A percentile compares a stretch with the other conserved stretches of the same genome.
Evolutionary conservation across 768 basidiomycete species (phyloP).

Genomic region (Phlebiopsis flavidoalba): DNA sequence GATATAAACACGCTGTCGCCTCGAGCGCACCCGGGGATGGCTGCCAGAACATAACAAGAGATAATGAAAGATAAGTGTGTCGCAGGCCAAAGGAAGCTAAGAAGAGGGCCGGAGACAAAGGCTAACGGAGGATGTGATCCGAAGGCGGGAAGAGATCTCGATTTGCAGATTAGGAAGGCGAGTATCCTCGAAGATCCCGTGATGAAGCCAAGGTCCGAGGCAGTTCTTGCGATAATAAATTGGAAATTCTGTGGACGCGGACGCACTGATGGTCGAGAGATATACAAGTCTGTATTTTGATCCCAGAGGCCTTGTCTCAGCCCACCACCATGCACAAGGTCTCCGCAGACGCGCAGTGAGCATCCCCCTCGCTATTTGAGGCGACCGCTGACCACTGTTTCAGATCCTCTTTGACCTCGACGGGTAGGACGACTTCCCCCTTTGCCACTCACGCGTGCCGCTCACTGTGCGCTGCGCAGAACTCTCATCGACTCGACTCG

Average conservation of each 20-base stretch:
- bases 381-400: not conserved
- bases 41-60: not conserved
- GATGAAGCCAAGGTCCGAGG: slow-evolving; percentile 7
- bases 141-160: not conserved
- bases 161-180: not conserved
- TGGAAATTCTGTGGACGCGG: slow-evolving; percentile 1
- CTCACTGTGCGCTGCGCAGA: slow-evolving; percentile 27
- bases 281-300: not conserved
- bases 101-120: not conserved
- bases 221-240: slow-evolving; percentile 1
- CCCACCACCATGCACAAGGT: slow-evolving; percentile 29
- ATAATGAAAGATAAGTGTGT: not conserved
- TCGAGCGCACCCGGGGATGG: not conserved
- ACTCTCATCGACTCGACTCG: slow-evolving; percentile 82
- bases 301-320: not conserved
- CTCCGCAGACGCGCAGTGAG: slow-evolving; percentile 54
- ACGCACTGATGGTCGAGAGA: not conserved
- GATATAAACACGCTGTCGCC: no score
- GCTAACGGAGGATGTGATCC: slow-evolving; percentile 1
- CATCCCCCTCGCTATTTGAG: not conserved
- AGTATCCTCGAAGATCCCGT: slow-evolving; percentile 6
- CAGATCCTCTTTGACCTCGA: slow-evolving; percentile 71
- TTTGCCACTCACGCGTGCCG: not conserved
- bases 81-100: not conserved
- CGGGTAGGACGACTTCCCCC: slow-evolving; percentile 36